Conservation (phyloP, 2,329 filamentous ascomycete species). For the Aschersonia sp. region DNA sequence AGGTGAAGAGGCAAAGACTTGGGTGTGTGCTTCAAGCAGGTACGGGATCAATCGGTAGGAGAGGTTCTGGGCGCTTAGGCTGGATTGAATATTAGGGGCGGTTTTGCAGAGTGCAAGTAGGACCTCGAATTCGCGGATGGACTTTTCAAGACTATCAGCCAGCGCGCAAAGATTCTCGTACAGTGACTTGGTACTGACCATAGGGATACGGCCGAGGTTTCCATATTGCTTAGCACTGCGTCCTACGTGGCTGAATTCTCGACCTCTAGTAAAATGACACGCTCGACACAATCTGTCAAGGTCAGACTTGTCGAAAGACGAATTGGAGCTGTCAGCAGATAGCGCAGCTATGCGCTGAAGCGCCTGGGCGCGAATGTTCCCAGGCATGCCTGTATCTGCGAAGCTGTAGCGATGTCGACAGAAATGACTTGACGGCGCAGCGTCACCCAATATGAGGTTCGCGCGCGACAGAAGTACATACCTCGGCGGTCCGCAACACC, state of each 20-base stretch:
- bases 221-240: slow-evolving; percentile 19
- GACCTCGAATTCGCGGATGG: slow-evolving; percentile 80
- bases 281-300: slow-evolving; percentile 47
- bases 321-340: slow-evolving; percentile 37
- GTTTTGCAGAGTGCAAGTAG: slow-evolving; percentile 84
- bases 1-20: slow-evolving; percentile 65
- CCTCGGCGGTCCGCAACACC: too few relatives aligned
- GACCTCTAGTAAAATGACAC: slow-evolving; percentile 29
- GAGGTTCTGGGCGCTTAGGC: slow-evolving; percentile 62
- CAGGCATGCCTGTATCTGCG: slow-evolving; percentile 24
- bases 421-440: neutral
- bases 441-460: neutral
- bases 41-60: slow-evolving; percentile 71
- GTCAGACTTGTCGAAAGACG: slow-evolving; percentile 46
- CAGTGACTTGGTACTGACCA: slow-evolving; percentile 28
- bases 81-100: slow-evolving; percentile 56
- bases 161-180: neutral
- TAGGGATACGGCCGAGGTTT: slow-evolving; percentile 39
- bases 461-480: too few relatives aligned
- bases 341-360: slow-evolving; percentile 51
- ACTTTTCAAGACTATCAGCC: slow-evolving; percentile 30
- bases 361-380: slow-evolving; percentile 45
- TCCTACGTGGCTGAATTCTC: slow-evolving; percentile 33
- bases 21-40: slow-evolving; percentile 68
- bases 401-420: neutral